phyloP scores from a whole-genome alignment of 1,284 basidiomycete genomes.

The Cystobasidiaceae sp. region DNA sequence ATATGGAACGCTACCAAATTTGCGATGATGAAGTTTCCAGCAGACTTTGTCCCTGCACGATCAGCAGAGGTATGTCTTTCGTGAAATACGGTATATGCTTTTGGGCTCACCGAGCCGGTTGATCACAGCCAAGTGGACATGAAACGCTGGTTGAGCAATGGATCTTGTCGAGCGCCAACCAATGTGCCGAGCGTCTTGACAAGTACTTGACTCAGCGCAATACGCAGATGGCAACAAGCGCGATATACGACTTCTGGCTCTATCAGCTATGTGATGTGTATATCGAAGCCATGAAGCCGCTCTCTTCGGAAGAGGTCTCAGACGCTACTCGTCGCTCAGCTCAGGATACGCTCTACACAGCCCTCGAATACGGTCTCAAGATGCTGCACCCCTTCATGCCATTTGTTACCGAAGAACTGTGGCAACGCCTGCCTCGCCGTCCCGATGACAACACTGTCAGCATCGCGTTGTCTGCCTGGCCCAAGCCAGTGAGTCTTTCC shows the following conservation, averaged over 20 bases:
- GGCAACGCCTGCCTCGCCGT: constrained; percentile 88
- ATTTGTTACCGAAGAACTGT: constrained; percentile 96
- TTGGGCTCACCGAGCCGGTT: neutral
- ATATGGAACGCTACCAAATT: constrained; percentile 99
- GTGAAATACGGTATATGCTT: neutral
- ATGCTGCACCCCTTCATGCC: constrained; percentile 99
- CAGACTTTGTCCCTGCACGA: constrained; percentile 67
- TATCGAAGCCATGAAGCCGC: constrained; percentile 97
- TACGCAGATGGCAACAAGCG: constrained; percentile 84
- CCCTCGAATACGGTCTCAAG: constrained; percentile 81
- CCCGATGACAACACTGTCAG: constrained; percentile 74
- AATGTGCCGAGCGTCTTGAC: constrained; percentile 72
- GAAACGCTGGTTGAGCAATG: constrained; percentile 92
- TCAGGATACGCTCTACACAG: constrained; percentile 93
- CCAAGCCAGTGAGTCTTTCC: constrained; percentile 59
- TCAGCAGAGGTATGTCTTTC: constrained; percentile 59
- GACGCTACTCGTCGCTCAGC: constrained; percentile 66
- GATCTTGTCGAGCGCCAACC: constrained; percentile 91
- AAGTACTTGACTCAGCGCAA: constrained; percentile 70
- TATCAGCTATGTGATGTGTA: constrained; percentile 99
- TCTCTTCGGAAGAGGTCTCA: constrained; percentile 70
- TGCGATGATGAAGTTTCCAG: constrained; percentile 86
- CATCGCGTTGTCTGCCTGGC: constrained; percentile 84
- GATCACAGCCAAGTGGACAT: constrained; percentile 73
- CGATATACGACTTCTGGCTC: constrained; percentile 91